Base-by-base conservation (phyloP, 2,329 filamentous ascomycete species). In the Curvularia sp. region DNA sequence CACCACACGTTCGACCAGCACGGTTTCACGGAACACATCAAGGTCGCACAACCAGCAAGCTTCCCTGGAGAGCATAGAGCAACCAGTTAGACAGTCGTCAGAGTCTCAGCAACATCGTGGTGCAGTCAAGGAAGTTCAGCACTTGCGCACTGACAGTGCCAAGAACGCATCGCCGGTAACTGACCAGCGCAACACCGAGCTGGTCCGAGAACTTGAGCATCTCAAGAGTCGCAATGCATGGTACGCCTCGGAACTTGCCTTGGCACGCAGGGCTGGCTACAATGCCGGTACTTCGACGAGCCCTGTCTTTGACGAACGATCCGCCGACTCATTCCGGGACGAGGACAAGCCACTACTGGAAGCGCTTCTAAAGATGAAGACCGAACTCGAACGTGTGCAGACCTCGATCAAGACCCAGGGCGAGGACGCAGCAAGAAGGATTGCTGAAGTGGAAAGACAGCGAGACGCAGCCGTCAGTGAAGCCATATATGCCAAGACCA, bases 361-460 rank as follows among this genome's bases (percentile, higher is more conserved):
- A 77, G 95, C 95, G 6, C 85, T 99, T 48, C 80, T 99, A 55
- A 89, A 90, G 19, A 97, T 99, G 93, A 89, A 92, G 58, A 86
- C 89, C 6, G 95, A 99, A 72, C 82, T 99, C 12, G 86, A 89
- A 23, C 95, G 93, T 60, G 93, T 99, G 42, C 96, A 99, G 75
- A 87, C 83, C 13, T 92, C 93, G 0, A 91, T 99, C 49, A 93
- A 97, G 67, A 88, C 92, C 66, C 95, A 98, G 79, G 91, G 93
- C 12, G 83, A 92, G 7, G 81, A 92, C 55, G 93, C 95, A 8
- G 92, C 93, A 0, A 93, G 90, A 75, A 88, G 94, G 61, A 93
- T 99, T 61, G 93, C 94, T 1, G 93, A 97, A 74, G 90, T 96
- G 1, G 95, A 99, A 75, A 93, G 91, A 74, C 95, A 99, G 80